phyloP scores from a whole-genome alignment of 441 rosid genomes.

The Adansonia madagascariensis region DNA sequence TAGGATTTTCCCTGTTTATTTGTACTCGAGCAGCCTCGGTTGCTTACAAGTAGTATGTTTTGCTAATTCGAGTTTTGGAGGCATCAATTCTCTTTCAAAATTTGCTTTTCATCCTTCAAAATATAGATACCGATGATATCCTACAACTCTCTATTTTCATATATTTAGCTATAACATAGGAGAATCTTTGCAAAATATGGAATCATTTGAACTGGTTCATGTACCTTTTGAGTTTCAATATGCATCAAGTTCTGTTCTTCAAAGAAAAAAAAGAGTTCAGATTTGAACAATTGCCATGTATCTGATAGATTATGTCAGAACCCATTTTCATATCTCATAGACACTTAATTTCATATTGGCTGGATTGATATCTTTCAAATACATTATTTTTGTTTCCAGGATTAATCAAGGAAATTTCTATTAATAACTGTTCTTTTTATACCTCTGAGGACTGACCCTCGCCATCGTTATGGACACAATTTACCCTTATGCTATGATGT shows the following conservation, averaged over 20 bases:
- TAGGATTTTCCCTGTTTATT: not conserved
- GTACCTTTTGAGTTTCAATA: not conserved
- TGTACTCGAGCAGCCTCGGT: not conserved
- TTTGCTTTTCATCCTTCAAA: not conserved
- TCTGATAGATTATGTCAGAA: no score
- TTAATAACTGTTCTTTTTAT: slow-evolving; percentile 12
- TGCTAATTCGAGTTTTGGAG: not conserved
- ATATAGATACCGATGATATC: not conserved
- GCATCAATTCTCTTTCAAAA: not conserved
- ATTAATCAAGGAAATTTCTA: not conserved
- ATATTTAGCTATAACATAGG: not conserved
- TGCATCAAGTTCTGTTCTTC: not conserved
- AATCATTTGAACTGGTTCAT: not conserved
- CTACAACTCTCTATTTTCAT: not conserved
- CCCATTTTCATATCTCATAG: not conserved
- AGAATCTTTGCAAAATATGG: slow-evolving; percentile 5
- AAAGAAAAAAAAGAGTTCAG: not conserved
- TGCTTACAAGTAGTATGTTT: not conserved
- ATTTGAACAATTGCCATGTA: not conserved
- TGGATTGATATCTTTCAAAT: no score
- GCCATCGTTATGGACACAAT: slow-evolving; percentile 78
- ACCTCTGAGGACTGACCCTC: slow-evolving; percentile 57
- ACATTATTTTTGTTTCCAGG: not conserved
- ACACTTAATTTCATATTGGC: not conserved
- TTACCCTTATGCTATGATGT: slow-evolving; percentile 59